Base-by-base conservation (phyloP, 768 basidiomycete genomes). In the Pleurotus platypus region DNA sequence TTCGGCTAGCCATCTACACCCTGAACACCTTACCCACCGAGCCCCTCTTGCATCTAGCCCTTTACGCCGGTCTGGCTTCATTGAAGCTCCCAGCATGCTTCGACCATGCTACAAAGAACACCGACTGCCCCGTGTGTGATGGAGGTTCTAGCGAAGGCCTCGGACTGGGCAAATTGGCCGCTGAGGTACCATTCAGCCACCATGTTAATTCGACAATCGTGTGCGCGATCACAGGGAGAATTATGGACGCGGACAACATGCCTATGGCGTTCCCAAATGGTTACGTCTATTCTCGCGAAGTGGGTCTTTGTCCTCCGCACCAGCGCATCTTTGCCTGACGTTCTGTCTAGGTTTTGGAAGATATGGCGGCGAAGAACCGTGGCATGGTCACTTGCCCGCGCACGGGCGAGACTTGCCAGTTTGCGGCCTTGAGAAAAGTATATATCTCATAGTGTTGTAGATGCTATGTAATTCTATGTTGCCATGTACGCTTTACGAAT, bases 121-220 rank as follows among this genome's bases (percentile, higher is more conserved):
- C 86, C 18, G 87, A 96, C 65, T 99, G 97, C 69, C 97, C 97
- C 1, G 87, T 92, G 3, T 99, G 97, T 70, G 90, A 92, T 56
- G 73, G 74, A 15, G 74, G 65, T 13, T 66, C 68, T 13, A 45
- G 35, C 13, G 67, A 68, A 39, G 72, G 76, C 39, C 71, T 82
- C 2, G 84, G 86, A 20, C 76, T 95, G 7, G 86, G 87, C 18
- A 77, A 81, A 58, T 82, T 99, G 6, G 92, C 90, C 11, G 76
- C 80, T 57, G 91, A 94, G 61, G 93, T 98, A 0, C 95, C 97
- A 1, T 86, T 83, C 67, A 92, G 90, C 62, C 95, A 98, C 72
- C 94, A 98, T 68, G 86, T 89, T 40, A 98, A 96, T 66, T 96
- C 94, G 18, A 96, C 92, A 0, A 92, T 99, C 55, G 95, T 98